Conservation (phyloP, 225 moss, liverwort and hornwort species). For the Ulota crispa region DNA sequence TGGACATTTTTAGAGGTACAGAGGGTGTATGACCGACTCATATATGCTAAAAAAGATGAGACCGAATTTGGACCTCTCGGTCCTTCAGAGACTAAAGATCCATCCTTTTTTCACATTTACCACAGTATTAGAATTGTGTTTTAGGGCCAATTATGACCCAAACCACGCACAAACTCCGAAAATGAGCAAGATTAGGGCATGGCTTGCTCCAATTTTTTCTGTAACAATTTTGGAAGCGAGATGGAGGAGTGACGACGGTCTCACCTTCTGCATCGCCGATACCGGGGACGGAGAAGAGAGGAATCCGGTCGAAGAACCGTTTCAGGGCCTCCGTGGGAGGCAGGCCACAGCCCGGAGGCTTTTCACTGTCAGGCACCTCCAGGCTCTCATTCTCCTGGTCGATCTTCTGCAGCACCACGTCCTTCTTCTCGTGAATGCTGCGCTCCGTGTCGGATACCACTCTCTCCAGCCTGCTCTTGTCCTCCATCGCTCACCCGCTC, state of each 20-base stretch:
- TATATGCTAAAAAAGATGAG: too few relatives aligned
- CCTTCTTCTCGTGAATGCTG: slow-evolving; percentile 58
- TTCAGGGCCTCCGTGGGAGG: slow-evolving; percentile 65
- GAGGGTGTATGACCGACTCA: too few relatives aligned
- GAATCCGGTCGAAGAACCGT: slow-evolving; percentile 61
- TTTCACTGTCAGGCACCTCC: slow-evolving; percentile 25
- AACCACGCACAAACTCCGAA: neutral
- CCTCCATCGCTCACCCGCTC: slow-evolving; percentile 30
- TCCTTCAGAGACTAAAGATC: neutral
- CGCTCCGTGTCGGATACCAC: slow-evolving; percentile 64
- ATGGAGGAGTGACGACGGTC: neutral
- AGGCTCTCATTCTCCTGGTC: slow-evolving; percentile 48
- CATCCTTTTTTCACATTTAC: neutral
- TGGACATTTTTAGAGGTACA: too few relatives aligned
- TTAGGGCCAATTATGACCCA: neutral
- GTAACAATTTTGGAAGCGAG: neutral
- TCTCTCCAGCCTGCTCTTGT: slow-evolving; percentile 41
- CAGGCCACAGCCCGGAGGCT: slow-evolving; percentile 35
- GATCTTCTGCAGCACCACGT: slow-evolving; percentile 55
- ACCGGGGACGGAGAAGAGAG: slow-evolving; percentile 58
- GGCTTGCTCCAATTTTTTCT: neutral
- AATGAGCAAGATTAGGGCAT: neutral
- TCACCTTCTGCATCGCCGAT: slow-evolving; percentile 55
- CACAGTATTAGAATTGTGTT: neutral
- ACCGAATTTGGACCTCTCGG: neutral